These are phyloP conservation scores for Melanomma pulvis-pyrius DNA, from an alignment of 495 filamentous ascomycete species.

Conservation along the genomic window DNA sequence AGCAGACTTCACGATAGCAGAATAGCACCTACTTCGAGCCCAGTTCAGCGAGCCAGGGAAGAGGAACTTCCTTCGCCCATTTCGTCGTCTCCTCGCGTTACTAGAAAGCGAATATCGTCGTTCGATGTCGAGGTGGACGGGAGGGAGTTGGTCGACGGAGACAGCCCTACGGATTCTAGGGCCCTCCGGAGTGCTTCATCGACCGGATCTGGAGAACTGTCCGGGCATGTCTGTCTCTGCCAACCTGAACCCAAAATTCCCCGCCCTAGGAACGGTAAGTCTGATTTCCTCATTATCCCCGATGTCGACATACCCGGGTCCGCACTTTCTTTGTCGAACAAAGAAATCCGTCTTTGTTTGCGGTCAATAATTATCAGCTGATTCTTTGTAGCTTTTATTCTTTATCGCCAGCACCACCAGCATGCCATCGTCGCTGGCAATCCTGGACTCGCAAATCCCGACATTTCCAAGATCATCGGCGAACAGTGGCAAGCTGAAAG, in stretches of 20 bases:
- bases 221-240: conserved; percentile 79
- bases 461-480: conserved; percentile 98
- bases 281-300: conserved; percentile 34
- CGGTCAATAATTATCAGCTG: conserved; percentile 10
- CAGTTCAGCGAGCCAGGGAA: conserved; percentile 10
- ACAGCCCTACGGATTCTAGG: conserved; percentile 38
- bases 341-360: conserved; percentile 39
- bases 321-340: neutral
- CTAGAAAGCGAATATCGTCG: conserved; percentile 38
- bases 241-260: conserved; percentile 93
- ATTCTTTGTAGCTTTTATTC: conserved; percentile 79
- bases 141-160: conserved; percentile 13
- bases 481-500: conserved; percentile 82
- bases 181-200: conserved; percentile 26
- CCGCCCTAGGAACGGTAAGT: conserved; percentile 91
- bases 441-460: conserved; percentile 90
- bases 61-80: conserved; percentile 7
- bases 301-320: conserved; percentile 8
- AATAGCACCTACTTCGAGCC: neutral
- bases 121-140: conserved; percentile 33
- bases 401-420: conserved; percentile 95
- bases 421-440: conserved; percentile 75
- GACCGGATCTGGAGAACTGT: conserved; percentile 26
- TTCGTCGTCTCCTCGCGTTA: conserved; percentile 28
- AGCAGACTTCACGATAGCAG: conserved; percentile 7